These are phyloP conservation scores for Kwoniella pini DNA, from an alignment of 768 basidiomycete genomes.

Conservation along the genomic window DNA sequence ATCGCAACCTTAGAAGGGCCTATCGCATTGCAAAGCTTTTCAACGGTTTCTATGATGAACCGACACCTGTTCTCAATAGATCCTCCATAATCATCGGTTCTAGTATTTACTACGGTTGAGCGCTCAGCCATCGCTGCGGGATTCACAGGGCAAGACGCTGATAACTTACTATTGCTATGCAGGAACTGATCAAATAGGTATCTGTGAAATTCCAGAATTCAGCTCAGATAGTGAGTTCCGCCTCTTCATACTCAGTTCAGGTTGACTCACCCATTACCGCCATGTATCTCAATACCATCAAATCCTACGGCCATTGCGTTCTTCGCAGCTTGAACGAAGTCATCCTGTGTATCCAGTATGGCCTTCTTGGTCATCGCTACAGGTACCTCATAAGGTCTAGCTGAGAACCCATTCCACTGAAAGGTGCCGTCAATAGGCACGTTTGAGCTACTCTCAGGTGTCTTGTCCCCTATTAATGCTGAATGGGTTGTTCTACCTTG, in stretches of 20 bases:
- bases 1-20: constrained; percentile 28
- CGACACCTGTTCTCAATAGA: constrained; percentile 54
- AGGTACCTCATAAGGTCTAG: constrained; percentile 20
- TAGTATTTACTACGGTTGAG: constrained; percentile 53
- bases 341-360: constrained; percentile 27
- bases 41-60: constrained; percentile 53
- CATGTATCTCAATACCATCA: constrained; percentile 60
- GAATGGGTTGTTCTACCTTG: constrained; percentile 30
- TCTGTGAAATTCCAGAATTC: background rate
- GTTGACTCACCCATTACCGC: constrained; percentile 26
- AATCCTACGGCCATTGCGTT: constrained; percentile 63
- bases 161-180: constrained; percentile 25
- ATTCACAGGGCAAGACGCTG: too few species aligned
- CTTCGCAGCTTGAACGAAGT: constrained; percentile 58
- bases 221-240: background rate
- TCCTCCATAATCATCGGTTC: constrained; percentile 56
- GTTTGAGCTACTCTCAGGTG: constrained; percentile 7
- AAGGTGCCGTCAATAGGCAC: constrained; percentile 8
- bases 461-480: background rate
- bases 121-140: too few species aligned
- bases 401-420: constrained; percentile 7
- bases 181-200: constrained; percentile 46
- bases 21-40: constrained; percentile 41
- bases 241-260: too few species aligned
- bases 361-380: constrained; percentile 41